Evolutionary conservation across 805 yeast species (phyloP).

Genomic region (Metschnikowia drakensbergensis): DNA sequence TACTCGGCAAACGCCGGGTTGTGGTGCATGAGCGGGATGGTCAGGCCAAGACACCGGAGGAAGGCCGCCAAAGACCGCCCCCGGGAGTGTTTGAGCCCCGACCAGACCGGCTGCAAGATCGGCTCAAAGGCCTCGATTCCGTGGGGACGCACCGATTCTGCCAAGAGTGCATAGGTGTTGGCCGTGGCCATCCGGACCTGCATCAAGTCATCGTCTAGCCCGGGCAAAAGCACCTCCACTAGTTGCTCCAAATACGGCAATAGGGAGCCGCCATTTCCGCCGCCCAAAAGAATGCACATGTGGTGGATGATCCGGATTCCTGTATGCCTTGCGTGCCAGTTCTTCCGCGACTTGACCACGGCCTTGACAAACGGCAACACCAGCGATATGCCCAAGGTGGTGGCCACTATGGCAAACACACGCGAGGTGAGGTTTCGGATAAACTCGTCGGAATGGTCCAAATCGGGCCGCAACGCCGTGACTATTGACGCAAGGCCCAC

Average conservation of each 20-base stretch:
- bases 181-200: conserved; percentile 71
- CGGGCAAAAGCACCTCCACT: conserved; percentile 55
- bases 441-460: conserved; percentile 78
- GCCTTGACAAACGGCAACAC: conserved; percentile 79
- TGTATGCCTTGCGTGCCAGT: conserved; percentile 81
- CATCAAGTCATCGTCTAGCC: conserved; percentile 63
- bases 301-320: conserved; percentile 78
- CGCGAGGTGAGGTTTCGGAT: conserved; percentile 73
- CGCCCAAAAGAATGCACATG: conserved; percentile 61
- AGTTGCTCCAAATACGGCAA: conserved; percentile 69
- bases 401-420: conserved; percentile 79
- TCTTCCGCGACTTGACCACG: conserved; percentile 68
- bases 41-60: conserved; percentile 69
- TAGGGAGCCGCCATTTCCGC: conserved; percentile 46
- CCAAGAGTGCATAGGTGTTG: conserved; percentile 64
- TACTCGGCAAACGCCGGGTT: conserved; percentile 55
- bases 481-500: conserved; percentile 81
- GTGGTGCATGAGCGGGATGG: conserved; percentile 79
- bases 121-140: conserved; percentile 86
- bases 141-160: conserved; percentile 79
- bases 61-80: conserved; percentile 77
- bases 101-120: conserved; percentile 74
- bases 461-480: conserved; percentile 73
- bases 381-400: conserved; percentile 67
- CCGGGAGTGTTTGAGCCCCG: conserved; percentile 68